phyloP scores from a whole-genome alignment of 2,329 filamentous ascomycete species.

The Talaromyces marneffei region DNA sequence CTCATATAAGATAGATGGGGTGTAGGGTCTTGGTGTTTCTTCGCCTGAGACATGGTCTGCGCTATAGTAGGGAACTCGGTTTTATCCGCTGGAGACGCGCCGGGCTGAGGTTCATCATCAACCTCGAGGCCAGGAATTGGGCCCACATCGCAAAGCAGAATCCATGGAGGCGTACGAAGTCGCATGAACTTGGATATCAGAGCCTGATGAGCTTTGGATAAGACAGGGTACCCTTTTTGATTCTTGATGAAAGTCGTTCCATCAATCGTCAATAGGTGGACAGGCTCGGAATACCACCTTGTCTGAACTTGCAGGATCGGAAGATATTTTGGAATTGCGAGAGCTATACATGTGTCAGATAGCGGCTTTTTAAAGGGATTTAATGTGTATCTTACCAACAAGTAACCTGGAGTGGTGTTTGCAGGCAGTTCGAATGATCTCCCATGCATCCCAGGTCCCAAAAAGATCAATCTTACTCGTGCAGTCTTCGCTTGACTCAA shows the following conservation, averaged over 20 bases:
- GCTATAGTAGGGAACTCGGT: conserved; percentile 62
- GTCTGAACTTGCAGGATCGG: conserved; percentile 52
- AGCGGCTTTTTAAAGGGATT: not conserved
- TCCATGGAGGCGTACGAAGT: conserved; percentile 54
- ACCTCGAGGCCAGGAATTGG: conserved; percentile 45
- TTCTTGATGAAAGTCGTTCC: conserved; percentile 53
- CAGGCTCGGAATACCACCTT: conserved; percentile 59
- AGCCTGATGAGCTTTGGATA: conserved; percentile 54
- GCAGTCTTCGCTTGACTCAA: conserved; percentile 27
- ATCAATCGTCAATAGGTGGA: conserved; percentile 52
- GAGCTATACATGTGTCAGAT: conserved; percentile 35
- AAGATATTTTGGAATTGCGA: conserved; percentile 55
- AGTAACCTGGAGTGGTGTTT: conserved; percentile 75
- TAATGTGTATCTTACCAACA: conserved; percentile 62
- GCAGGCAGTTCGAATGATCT: conserved; percentile 76
- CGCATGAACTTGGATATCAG: conserved; percentile 54
- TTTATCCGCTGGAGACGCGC: conserved; percentile 19
- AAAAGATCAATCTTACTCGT: conserved; percentile 60
- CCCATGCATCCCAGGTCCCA: conserved; percentile 89
- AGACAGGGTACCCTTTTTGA: conserved; percentile 52
- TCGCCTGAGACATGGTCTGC: conserved; percentile 52
- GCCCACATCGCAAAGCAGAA: conserved; percentile 55
- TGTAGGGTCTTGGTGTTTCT: conserved; percentile 51
- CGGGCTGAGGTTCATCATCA: conserved; percentile 16
- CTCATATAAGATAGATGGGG: conserved; percentile 75